These are phyloP conservation scores for Phyllosticta ampelicida DNA, from an alignment of 2,329 filamentous ascomycete genomes.

Conservation along the genomic window DNA sequence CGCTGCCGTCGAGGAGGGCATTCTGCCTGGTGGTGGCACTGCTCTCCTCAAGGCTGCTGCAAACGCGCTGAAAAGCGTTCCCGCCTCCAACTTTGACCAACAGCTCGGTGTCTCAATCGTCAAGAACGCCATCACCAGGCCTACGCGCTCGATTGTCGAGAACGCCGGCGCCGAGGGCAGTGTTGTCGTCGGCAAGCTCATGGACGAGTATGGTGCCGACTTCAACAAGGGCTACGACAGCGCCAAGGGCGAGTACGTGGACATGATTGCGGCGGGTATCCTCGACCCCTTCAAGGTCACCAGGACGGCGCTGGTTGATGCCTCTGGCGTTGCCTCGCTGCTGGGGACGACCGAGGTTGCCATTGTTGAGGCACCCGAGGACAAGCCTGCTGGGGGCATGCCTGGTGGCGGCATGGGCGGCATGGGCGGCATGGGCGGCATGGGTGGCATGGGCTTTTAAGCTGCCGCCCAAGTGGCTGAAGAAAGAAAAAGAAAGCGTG, in stretches of 20 bases:
- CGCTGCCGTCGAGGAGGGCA: constrained; percentile 96
- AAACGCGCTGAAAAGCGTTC: constrained; percentile 73
- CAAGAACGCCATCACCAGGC: constrained; percentile 95
- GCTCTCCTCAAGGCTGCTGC: constrained; percentile 93
- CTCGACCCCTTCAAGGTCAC: constrained; percentile 99
- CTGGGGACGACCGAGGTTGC: constrained; percentile 97
- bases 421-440: constrained; percentile 52
- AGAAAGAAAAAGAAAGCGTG: neutral
- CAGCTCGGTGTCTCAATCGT: constrained; percentile 96
- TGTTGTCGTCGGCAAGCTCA: constrained; percentile 95
- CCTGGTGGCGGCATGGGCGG: constrained; percentile 36
- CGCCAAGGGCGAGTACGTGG: constrained; percentile 92
- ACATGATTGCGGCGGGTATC: constrained; percentile 96
- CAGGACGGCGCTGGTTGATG: constrained; percentile 87
- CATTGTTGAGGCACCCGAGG: constrained; percentile 90
- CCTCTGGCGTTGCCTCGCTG: constrained; percentile 89
- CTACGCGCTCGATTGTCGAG: constrained; percentile 91
- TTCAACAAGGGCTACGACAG: constrained; percentile 99
- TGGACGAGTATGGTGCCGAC: constrained; percentile 79
- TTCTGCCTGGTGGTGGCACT: constrained; percentile 95
- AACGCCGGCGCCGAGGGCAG: constrained; percentile 94
- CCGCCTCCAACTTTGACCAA: constrained; percentile 95
- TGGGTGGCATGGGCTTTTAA: constrained; percentile 61
- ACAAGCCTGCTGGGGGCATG: constrained; percentile 56
- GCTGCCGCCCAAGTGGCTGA: constrained; percentile 8